Base-by-base conservation (phyloP, 2,329 filamentous ascomycete species). In the Phoma sp. region DNA sequence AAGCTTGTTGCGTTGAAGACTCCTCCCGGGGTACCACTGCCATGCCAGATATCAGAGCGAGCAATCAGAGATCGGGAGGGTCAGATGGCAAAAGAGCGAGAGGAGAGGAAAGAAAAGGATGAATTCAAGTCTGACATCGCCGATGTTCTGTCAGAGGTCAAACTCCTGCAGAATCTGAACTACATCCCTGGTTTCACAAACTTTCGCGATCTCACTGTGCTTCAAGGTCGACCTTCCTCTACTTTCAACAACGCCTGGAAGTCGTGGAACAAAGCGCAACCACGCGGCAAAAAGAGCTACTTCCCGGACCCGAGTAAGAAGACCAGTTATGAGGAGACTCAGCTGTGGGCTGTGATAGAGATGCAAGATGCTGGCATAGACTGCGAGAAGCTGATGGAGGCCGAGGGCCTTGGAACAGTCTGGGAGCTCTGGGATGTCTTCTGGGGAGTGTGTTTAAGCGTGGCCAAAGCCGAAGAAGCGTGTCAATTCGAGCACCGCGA, bases 281-380 rank as follows among this genome's bases (percentile, higher is more conserved):
- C 74, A n/a, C 65, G 80, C 27, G 75, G 74, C 39, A 80, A 77
- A 55, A 77, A 72, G 59, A 72, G 81, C 62, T 72, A 80, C 55
- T 86, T 86, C 52, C 82, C 83, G 0, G 83, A 86, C 57, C 84
- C 83, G 4, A 76, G 77, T 6, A 82, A 78, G 58, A 82, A 82
- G 53, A 71, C 74, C 18, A 80, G 78, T 35, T 86, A 85, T 56
- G 74, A 78, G 0, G 78, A 82, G 36, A 76, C 79, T 4, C 84
- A 87, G 65, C 73, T 87, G 2, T 88, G 85, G 84, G 83, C 83
- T 0, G 80, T 87, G 11, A 76, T 88, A 10, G 86, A 88, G 61
- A 88, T 88, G 86, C 81, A 85, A 62, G 83, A 88, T 64, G 86
- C 86, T 0, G 86, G 86, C 2, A 80, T 75, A 18, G 84, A 87